Evolutionary conservation across 768 basidiomycete genomes (phyloP).

Genomic region (Mycena sanguinolenta): DNA sequence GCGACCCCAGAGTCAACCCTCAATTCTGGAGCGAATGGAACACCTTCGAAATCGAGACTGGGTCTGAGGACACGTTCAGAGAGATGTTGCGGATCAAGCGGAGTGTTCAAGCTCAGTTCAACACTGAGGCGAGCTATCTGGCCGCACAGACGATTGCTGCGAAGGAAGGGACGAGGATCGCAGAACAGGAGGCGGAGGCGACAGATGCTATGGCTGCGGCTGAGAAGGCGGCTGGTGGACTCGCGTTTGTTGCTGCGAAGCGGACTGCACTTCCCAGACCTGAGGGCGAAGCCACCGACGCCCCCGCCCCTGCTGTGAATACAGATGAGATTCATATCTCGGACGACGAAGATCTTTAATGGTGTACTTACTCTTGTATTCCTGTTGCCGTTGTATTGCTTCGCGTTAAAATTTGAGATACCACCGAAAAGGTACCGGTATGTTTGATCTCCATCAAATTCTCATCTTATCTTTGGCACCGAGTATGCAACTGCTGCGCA

Average conservation of each 20-base stretch:
- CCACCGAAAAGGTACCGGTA: too few species aligned
- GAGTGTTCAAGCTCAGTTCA: conserved; percentile 98
- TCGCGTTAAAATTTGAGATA: too few species aligned
- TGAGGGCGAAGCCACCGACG: conserved; percentile 51
- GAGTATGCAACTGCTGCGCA: not conserved
- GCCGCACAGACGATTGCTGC: conserved; percentile 90
- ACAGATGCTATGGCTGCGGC: conserved; percentile 91
- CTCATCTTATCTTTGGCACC: not conserved
- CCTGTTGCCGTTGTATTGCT: conserved; percentile 21
- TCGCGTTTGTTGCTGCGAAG: conserved; percentile 85
- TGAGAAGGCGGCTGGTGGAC: conserved; percentile 73
- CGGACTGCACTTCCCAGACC: conserved; percentile 58
- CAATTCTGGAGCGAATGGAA: conserved; percentile 99
- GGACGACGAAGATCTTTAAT: conserved; percentile 80
- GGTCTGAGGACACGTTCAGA: conserved; percentile 98
- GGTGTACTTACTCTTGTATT: conserved; percentile 37
- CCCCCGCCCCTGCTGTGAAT: conserved; percentile 60
- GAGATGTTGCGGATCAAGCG: conserved; percentile 97
- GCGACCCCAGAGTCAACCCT: conserved; percentile 92
- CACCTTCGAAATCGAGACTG: conserved; percentile 97
- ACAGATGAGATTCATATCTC: conserved; percentile 91
- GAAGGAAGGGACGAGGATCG: conserved; percentile 65
- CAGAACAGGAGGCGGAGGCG: conserved; percentile 59
- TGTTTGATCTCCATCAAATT: not conserved
- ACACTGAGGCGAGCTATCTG: conserved; percentile 94